Evolutionary conservation across 1,139 yeast genomes (phyloP).

Genomic region (Kodamaea fungicola): DNA sequence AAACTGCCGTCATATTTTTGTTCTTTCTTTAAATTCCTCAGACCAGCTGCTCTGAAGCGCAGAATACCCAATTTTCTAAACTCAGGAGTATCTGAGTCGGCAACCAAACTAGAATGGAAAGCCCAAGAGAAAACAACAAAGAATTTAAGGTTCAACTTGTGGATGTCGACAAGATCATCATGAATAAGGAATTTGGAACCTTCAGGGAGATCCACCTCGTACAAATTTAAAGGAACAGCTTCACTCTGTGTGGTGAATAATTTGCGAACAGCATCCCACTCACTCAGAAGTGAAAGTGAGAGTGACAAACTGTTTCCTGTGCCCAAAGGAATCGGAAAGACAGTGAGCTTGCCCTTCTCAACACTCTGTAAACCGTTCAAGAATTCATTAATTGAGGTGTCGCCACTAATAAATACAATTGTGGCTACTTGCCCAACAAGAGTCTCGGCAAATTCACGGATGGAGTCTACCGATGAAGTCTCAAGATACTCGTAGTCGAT

Average conservation of each 20-base stretch:
- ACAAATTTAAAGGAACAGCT: slow-evolving; percentile 47
- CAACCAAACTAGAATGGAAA: slow-evolving; percentile 80
- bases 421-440: slow-evolving; percentile 22
- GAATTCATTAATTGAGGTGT: slow-evolving; percentile 78
- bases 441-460: slow-evolving; percentile 23
- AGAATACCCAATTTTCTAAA: slow-evolving; percentile 60
- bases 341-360: slow-evolving; percentile 16
- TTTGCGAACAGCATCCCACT: slow-evolving; percentile 38
- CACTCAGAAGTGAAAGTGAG: slow-evolving; percentile 47
- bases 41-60: slow-evolving; percentile 70
- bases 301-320: slow-evolving; percentile 81
- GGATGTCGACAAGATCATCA: slow-evolving; percentile 14
- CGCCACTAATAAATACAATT: slow-evolving; percentile 74
- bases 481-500: slow-evolving; percentile 35
- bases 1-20: slow-evolving; percentile 51
- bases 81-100: slow-evolving; percentile 71
- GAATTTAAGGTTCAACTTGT: slow-evolving; percentile 36
- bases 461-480: slow-evolving; percentile 34
- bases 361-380: slow-evolving; percentile 45
- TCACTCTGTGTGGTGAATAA: slow-evolving; percentile 29
- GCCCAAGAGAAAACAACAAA: slow-evolving; percentile 81
- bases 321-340: slow-evolving; percentile 71
- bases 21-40: slow-evolving; percentile 41
- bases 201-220: slow-evolving; percentile 51
- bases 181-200: slow-evolving; percentile 31